Evolutionary conservation across 108 stramenopile genomes (phyloP), one percentile per base, ranked within the genome.

Genomic region (Fistulifera pelliculosa): DNA sequence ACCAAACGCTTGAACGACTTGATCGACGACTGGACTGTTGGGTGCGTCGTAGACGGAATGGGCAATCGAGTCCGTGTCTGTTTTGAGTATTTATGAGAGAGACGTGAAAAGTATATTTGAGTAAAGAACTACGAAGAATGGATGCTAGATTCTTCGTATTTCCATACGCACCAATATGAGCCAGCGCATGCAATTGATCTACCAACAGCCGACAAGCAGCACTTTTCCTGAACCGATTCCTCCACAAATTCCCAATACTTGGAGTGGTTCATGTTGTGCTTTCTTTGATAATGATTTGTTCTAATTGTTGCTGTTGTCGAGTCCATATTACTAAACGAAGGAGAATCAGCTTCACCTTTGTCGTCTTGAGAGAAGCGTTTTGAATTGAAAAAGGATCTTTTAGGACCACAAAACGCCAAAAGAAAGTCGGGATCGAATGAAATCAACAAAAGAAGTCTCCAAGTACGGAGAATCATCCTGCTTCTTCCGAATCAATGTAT

Each of bases 211-310:
- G 56, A 56, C 79, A 90, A 11, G 81, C 83, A 10, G 66, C 70
- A 45, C 79, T 81, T 47, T 90, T 90, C 88, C 88, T 0, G 83
- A 79, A 1, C 82, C 88, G 54, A 85, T 85, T 25, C 83, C 81
- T 11, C 88, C 88, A 56, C 81, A 81, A 26, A 90, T 65, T 1
- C 88, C 88, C 24, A 90, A 35, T 35, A 35, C 31, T 35, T 35
- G 3, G 31, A 35, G 6, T 3, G 31, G 31, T 6, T 35, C 6
- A 35, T 35, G 3, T 3, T 47, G 6, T 7, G 44, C 44, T 47
- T 47, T 47, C 44, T 11, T 3, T 47, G 44, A 7, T 10, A 47
- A n/a, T 47, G 21, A 47, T 47, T 3, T 11, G 44, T 47, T 35
- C 31, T 3, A 35, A 35, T 35, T n/a, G n/a, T n/a, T n/a, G n/a